Evolutionary conservation across 1,284 basidiomycete genomes (phyloP), one percentile per base, ranked within the genome.

Genomic region (Fomes fomentarius): DNA sequence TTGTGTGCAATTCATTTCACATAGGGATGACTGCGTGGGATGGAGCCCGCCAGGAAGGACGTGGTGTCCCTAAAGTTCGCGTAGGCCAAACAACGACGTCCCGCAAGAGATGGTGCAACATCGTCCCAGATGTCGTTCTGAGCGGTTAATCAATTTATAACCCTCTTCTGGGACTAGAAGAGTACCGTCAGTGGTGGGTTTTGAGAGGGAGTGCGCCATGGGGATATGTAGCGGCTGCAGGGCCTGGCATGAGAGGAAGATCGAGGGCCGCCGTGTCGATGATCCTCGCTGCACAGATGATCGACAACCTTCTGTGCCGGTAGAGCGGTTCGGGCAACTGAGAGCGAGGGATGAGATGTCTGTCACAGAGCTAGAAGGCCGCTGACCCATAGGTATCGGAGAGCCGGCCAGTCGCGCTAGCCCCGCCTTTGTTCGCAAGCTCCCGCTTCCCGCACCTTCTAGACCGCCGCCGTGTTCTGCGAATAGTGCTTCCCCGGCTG

Each of bases 41-140:
- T 0, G 68, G 63, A 3, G 57, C 62, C 7, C 64, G 54, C 66
- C 66, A 65, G 9, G 47, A 35, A 0, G 65, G 68, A 9, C 66
- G 56, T 1, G 49, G 52, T 11, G 60, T 25, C 17, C 50, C 52
- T 4, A 25, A 25, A 7, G 63, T 58, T 9, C 57, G 56, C 4
- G 65, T 61, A 12, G 68, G 45, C 60, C 60, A 69, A 3, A 69
- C 65, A 12, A 58, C 56, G 4, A 62, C 60, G 25, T 65, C 50
- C 21, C 51, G 26, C 15, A 71, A 57, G 47, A 64, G 66, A 1
- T 39, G 39, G 21, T 60, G 52, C 5, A 63, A 35, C 26, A 56
- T 43, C 38, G n/a, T 15, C 6, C 22, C 19, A 1, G 31, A 34
- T 37, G 14, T 5, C 21, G 38, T 12, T 9, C 5, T 10, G 21